Conservation (phyloP, 163 green algal genomes). For the Chlamydomonas reinhardtii region DNA sequence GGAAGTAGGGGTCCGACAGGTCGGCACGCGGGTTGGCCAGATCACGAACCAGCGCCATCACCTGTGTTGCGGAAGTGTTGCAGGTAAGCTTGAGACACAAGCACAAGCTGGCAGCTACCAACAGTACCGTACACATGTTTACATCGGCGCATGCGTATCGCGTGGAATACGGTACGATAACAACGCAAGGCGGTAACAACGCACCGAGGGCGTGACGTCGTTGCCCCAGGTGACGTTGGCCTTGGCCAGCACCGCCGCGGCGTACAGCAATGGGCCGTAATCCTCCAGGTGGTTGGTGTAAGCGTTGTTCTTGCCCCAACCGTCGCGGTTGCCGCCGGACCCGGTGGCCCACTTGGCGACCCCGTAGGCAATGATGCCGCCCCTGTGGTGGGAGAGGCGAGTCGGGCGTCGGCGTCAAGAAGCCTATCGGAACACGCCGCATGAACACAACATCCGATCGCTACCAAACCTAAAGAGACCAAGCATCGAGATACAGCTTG, state of each 20-base stretch:
- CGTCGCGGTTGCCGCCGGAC: too few relatives aligned
- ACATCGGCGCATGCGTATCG: too few relatives aligned
- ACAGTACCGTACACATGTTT: too few relatives aligned
- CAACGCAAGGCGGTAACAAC: too few relatives aligned
- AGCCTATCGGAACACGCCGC: too few relatives aligned
- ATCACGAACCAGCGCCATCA: constrained; percentile 56
- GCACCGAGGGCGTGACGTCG: background rate
- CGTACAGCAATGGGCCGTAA: constrained; percentile 61
- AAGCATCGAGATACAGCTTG: too few relatives aligned
- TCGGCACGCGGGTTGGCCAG: constrained; percentile 36
- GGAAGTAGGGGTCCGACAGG: constrained; percentile 49
- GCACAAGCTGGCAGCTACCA: too few relatives aligned
- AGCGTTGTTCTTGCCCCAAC: constrained; percentile 11
- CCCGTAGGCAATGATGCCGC: constrained; percentile 45
- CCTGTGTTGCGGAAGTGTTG: background rate
- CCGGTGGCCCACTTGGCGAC: background rate
- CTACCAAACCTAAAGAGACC: too few relatives aligned
- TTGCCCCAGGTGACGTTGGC: background rate
- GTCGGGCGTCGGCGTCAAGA: too few relatives aligned
- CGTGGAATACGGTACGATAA: too few relatives aligned
- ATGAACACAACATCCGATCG: too few relatives aligned
- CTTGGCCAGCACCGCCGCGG: constrained; percentile 32
- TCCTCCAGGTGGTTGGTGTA: constrained; percentile 65
- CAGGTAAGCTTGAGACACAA: too few relatives aligned
- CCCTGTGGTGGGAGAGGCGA: background rate